phyloP scores from a whole-genome alignment of 2,329 filamentous ascomycete genomes.

The Aspergillus fructus region DNA sequence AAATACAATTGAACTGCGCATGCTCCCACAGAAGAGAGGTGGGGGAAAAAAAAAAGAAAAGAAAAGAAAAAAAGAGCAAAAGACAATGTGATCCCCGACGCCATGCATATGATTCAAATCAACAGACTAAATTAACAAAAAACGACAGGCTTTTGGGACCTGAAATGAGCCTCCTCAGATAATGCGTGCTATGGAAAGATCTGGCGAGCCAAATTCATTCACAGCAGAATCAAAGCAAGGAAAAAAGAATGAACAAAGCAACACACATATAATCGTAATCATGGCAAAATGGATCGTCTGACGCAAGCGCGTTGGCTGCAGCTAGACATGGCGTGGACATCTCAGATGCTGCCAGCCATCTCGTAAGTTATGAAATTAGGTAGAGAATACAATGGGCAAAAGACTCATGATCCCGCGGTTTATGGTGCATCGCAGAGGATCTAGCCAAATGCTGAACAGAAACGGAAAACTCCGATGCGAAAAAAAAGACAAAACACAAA shows the following conservation, averaged over 20 bases:
- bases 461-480: background rate
- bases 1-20: conserved; percentile 16
- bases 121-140: conserved; percentile 5
- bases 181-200: background rate
- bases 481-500: background rate
- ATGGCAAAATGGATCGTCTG: background rate
- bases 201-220: conserved; percentile 1
- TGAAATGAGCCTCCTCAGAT: conserved; percentile 4
- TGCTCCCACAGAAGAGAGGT: conserved; percentile 1
- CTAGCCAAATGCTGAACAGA: conserved; percentile 12
- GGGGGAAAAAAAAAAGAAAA: background rate
- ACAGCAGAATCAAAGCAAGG: background rate
- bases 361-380: conserved; percentile 2
- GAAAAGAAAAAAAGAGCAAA: conserved; percentile 10
- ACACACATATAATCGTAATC: conserved; percentile 19
- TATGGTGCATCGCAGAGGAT: conserved; percentile 36
- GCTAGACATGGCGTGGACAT: background rate
- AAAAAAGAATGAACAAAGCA: conserved; percentile 3
- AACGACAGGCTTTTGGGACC: conserved; percentile 7
- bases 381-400: conserved; percentile 14
- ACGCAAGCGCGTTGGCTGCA: conserved; percentile 2
- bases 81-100: conserved; percentile 17
- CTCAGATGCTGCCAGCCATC: background rate
- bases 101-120: conserved; percentile 15
- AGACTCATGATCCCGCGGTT: conserved; percentile 28